These are phyloP conservation scores for Dactylonectria estremocensis DNA, from an alignment of 2,329 filamentous ascomycete species.

Conservation along the genomic window DNA sequence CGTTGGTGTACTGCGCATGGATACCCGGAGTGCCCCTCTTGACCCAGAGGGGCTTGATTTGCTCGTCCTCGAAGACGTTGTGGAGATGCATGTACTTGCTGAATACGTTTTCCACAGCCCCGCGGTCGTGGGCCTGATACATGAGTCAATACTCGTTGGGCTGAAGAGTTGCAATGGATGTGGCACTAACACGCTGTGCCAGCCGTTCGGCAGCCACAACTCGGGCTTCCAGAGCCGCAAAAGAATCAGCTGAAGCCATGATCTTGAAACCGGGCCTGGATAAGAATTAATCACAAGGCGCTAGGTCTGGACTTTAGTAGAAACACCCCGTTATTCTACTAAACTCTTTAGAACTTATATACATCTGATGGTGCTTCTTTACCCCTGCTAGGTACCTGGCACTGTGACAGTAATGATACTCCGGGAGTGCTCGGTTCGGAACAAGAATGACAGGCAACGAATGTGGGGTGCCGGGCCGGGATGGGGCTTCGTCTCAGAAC, in stretches of 20 bases:
- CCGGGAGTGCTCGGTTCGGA: background rate
- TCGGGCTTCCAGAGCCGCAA: conserved; percentile 1
- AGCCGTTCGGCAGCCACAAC: conserved; percentile 10
- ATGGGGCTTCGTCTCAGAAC: background rate
- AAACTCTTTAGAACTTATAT: background rate
- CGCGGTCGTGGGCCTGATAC: conserved; percentile 9
- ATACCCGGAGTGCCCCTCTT: conserved; percentile 17
- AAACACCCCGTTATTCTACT: background rate
- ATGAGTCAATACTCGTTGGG: background rate
- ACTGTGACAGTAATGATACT: background rate
- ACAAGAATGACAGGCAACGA: background rate
- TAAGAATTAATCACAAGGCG: background rate
- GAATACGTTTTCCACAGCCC: conserved; percentile 18
- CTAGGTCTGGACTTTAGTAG: background rate
- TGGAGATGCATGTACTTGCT: conserved; percentile 22
- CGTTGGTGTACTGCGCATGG: conserved; percentile 17
- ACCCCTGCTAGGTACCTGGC: background rate
- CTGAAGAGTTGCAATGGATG: background rate
- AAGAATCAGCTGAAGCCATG: conserved; percentile 10
- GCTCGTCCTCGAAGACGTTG: conserved; percentile 19
- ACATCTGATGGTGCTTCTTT: background rate
- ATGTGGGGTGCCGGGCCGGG: background rate
- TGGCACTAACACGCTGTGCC: background rate
- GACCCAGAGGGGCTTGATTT: conserved; percentile 21
- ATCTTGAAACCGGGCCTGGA: background rate